Evolutionary conservation across 106 monocot species (phyloP).

Genomic region (Agapanthus africanus): DNA sequence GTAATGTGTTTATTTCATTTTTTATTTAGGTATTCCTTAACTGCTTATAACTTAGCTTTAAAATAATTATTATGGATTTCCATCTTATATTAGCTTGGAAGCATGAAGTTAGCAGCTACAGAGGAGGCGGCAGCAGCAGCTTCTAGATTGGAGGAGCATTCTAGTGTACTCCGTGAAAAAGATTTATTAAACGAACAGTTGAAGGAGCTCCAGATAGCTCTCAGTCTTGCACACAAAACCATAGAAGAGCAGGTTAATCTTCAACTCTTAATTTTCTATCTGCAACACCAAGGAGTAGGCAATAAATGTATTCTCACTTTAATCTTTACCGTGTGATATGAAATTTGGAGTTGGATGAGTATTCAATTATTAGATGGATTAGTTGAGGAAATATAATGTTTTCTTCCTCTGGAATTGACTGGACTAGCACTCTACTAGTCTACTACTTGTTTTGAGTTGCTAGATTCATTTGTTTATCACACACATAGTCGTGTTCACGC

Average conservation of each 20-base stretch:
- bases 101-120: conserved; percentile 26
- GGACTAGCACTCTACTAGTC: too few relatives aligned
- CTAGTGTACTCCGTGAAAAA: conserved; percentile 29
- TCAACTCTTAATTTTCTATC: neutral
- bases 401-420: too few relatives aligned
- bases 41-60: neutral
- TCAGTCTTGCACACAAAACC: conserved; percentile 34
- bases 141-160: conserved; percentile 34
- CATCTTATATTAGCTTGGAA: conserved; percentile 42
- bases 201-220: conserved; percentile 38
- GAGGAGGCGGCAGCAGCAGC: conserved; percentile 41
- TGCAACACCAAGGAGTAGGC: neutral
- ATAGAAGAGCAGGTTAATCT: conserved; percentile 43
- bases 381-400: too few relatives aligned
- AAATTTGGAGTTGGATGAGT: neutral
- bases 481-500: too few relatives aligned
- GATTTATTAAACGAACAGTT: conserved; percentile 36
- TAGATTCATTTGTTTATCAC: neutral
- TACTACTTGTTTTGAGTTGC: neutral
- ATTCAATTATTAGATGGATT: neutral
- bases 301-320: neutral
- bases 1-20: neutral
- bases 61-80: conserved; percentile 1
- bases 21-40: neutral
- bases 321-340: neutral